Evolutionary conservation across 2,329 filamentous ascomycete genomes (phyloP), one percentile per base, ranked within the genome.

Genomic region (Alternaria burnsii): DNA sequence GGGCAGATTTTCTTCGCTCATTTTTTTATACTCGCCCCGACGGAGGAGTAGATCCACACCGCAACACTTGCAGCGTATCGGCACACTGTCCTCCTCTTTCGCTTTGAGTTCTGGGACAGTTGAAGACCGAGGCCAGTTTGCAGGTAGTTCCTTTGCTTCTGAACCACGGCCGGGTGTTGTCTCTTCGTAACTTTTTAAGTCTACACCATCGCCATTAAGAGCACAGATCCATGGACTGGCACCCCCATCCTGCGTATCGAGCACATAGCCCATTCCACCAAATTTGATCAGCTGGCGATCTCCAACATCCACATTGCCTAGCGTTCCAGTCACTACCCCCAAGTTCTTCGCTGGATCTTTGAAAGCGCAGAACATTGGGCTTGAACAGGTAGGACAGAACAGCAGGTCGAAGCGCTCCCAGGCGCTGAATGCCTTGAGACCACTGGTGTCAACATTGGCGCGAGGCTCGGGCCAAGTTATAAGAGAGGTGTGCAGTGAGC

Each of bases 221-320:
- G 74, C 64, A 24, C 74, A 75, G 5, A 86, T 66, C 83, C 83
- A 87, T 1, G 78, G 68, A 3, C 79, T 79, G 1, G 84, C 79
- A 0, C 86, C 85, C 3, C 85, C 85, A 66, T 88, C 85, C 1
- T 77, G 28, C 0, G 85, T 87, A 56, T 87, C 84, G 1, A 72
- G 79, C 0, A 86, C 74, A 58, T 81, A 85, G 3, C 83, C 79
- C 55, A 85, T 81, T 2, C 77, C 59, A 0, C 51, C 62, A 16
- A 75, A 62, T 36, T 66, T 65, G 28, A 78, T 36, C 3, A 84
- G 38, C 41, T 58, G 43, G 47, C 22, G 11, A 48, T 32, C 43
- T 7, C 70, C 66, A 0, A 59, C 64, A 0, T 68, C 61, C 1
- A 72, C 52, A 42, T 82, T 81, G 0, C 55, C 52, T 34, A 84